Evolutionary conservation across 192 early-diverging fungal species (phyloP).

Genomic region (Podochytrium sp.): DNA sequence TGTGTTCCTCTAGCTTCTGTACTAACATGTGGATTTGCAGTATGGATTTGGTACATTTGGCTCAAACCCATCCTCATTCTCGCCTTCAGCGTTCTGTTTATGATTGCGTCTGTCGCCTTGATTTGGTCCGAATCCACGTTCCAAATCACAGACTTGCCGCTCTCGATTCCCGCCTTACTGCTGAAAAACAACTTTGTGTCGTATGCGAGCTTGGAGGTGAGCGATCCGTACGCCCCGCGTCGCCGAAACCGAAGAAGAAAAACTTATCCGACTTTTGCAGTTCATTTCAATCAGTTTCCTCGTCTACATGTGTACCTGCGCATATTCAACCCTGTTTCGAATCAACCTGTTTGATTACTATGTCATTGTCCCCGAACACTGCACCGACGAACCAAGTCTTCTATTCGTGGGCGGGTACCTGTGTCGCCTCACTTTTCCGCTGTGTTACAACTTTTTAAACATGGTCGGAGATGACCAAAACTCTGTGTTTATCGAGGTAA

Average conservation of each 20-base stretch:
- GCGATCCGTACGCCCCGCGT: neutral
- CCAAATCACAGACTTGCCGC: conserved; percentile 54
- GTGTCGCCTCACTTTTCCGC: conserved; percentile 66
- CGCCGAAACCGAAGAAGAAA: neutral
- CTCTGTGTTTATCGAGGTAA: conserved; percentile 55
- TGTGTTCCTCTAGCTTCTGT: neutral
- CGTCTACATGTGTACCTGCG: conserved; percentile 90
- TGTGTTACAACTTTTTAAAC: conserved; percentile 95
- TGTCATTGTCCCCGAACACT: conserved; percentile 88
- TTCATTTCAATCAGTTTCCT: conserved; percentile 75
- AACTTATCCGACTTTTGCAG: conserved; percentile 40
- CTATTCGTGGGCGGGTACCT: conserved; percentile 94
- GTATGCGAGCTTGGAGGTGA: conserved; percentile 52
- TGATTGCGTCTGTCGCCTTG: conserved; percentile 67
- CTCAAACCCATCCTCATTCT: conserved; percentile 70
- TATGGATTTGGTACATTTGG: conserved; percentile 87
- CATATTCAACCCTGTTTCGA: conserved; percentile 90
- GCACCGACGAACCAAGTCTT: conserved; percentile 88
- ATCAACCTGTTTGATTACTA: conserved; percentile 89
- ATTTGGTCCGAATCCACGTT: conserved; percentile 97
- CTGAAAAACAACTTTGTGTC: conserved; percentile 39
- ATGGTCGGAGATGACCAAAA: conserved; percentile 54
- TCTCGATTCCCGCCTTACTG: conserved; percentile 76
- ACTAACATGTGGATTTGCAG: conserved; percentile 22
- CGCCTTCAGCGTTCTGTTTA: conserved; percentile 60